Evolutionary conservation across 2,329 filamentous ascomycete genomes (phyloP), one percentile per base, ranked within the genome.

Genomic region (Myriosclerotinia duriaeana): DNA sequence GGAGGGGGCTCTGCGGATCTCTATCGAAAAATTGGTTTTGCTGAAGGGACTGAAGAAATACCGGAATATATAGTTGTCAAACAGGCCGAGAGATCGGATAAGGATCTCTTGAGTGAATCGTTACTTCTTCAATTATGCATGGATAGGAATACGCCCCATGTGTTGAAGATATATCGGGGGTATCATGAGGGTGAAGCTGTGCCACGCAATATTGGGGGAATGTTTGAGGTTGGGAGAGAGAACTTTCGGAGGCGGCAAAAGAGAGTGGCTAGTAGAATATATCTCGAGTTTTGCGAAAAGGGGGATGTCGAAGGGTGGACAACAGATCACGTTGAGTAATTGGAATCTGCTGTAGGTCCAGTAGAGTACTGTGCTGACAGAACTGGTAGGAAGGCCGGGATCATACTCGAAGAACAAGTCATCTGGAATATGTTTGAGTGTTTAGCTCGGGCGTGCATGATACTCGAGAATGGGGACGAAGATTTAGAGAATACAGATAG

Each of bases 391-490:
- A 34, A 58, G 1, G 7, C 2, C 26, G 17, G 17, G 0, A 46
- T 20, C 7, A 2, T n/a, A 44, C 22, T 58, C 14, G 40, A 34
- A 46, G 55, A 59, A 11, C 46, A 46, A 34, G 55, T 34, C 5
- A 59, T 59, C 26, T 59, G 55, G 55, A n/a, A 46, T 2, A 59
- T 59, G 17, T 59, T 59, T 46, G 55, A 46, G 26, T 59, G 55
- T 46, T 46, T 59, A 14, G 40, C 55, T 59, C 40, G 55, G 20
- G 55, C 55, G 12, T 59, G 55, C 12, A 34, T 46, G 15, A 5
- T 46, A 17, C 55, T 59, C 9, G 55, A 59, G 55, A 34, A 30
- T 8, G 55, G 55, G 1, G 34, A 9, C n/a, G 55, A 59, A 20
- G 3, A 14, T 22, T 22, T 34, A 36, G 56, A 48, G 12, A 20